Evolutionary conservation across 345 rosid genomes (phyloP), one percentile per base, ranked within the genome.

Genomic region (Murraya paniculata): DNA sequence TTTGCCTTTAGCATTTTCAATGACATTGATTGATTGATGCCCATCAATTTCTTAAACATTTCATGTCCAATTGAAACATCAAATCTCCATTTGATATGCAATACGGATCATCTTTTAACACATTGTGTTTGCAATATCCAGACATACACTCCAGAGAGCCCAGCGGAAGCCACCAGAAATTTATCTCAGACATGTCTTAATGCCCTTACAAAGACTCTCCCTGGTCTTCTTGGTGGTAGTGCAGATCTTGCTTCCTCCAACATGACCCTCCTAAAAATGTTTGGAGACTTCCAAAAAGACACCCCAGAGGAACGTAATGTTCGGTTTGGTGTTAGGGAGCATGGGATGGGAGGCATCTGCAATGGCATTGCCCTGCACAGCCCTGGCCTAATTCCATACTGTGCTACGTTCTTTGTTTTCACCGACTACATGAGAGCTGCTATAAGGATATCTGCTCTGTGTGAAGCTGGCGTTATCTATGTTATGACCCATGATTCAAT

Each of bases 361-460:
- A 97, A 94, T 28, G 99, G 99, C 79, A 94, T 97, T 81, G 93
- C 91, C 59, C 97, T 74, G 70, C 99, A 97, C 86, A 87, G 93
- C 82, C 97, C 95, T 25, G 99, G 98, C 53, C 72, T 97, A 67
- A 84, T 97, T 77, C 99, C 99, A 9, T 97, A 97, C 83, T 97
- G 98, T 70, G 99, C 99, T 65, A 97, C 99, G 50, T 97, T 97
- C 98, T 97, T 97, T 77, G 99, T 97, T 68, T 97, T 97, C 91
- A 94, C 99, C 8, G 99, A 97, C 85, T 97, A 97, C 98, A 94
- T 97, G 99, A 93, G 99, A 82, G 98, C 90, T 74, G 98, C 99
- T 56, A 97, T 97, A 9, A 90, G 99, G 81, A 88, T 97, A 74
- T 93, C 99, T 27, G 97, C 99, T 75, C 82, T 97, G 86, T 75